Evolutionary conservation across 129 eudicot species (phyloP).

Genomic region (Escallonia rubra): DNA sequence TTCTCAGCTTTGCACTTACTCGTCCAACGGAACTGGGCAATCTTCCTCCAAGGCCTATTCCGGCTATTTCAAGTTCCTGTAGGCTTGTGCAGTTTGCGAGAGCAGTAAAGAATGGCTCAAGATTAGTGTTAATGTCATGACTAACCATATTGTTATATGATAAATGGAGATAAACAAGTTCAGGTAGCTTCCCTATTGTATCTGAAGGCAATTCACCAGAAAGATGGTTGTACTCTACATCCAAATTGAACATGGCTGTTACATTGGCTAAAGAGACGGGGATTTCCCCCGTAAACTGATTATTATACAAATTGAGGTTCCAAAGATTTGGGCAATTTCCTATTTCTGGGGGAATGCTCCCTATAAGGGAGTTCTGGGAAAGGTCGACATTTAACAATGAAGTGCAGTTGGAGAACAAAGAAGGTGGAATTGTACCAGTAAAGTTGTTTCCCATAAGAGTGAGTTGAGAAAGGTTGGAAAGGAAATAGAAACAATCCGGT

Average conservation of each 20-base stretch:
- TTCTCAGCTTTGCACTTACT: conserved; percentile 8
- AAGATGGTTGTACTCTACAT: conserved; percentile 42
- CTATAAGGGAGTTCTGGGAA: conserved; percentile 27
- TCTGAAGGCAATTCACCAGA: conserved; percentile 54
- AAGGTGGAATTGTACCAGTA: conserved; percentile 37
- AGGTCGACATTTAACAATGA: conserved; percentile 40
- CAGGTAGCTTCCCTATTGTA: conserved; percentile 27
- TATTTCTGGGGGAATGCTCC: conserved; percentile 48
- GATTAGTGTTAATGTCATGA: conserved; percentile 48
- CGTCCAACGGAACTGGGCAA: conserved; percentile 39
- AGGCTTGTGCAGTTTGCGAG: conserved; percentile 35
- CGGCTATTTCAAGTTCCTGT: conserved; percentile 51
- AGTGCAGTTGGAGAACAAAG: conserved; percentile 58
- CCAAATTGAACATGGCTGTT: conserved; percentile 33
- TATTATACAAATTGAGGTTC: conserved; percentile 49
- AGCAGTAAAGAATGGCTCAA: conserved; percentile 38
- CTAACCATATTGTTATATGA: conserved; percentile 45
- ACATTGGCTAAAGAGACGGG: conserved; percentile 46
- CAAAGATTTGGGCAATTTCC: conserved; percentile 38
- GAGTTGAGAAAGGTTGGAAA: conserved; percentile 34
- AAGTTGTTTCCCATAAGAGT: conserved; percentile 29
- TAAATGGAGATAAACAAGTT: conserved; percentile 34
- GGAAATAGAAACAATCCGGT: conserved; percentile 34
- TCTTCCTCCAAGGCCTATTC: conserved; percentile 41
- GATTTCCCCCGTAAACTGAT: conserved; percentile 51